phyloP scores from a whole-genome alignment of 345 rosid species.

The Arabis alpina region DNA sequence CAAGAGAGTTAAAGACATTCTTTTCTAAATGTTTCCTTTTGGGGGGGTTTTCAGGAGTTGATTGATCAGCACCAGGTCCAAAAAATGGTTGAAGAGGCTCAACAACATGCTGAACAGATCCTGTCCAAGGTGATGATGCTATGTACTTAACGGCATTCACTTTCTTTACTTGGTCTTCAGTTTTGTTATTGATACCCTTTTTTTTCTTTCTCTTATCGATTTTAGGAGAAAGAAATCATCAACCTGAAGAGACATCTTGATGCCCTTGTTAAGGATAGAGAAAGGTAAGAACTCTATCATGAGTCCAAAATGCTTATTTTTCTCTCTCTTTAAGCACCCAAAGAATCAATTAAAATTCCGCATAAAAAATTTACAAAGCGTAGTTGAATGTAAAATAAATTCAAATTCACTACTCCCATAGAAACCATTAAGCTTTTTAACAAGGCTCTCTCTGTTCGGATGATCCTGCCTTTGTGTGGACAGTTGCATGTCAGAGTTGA shows the following conservation, averaged over 20 bases:
- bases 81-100: constrained; percentile 69
- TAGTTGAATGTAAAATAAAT: too few species aligned
- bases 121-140: constrained; percentile 59
- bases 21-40: constrained; percentile 15
- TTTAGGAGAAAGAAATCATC: constrained; percentile 71
- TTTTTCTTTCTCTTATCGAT: not conserved
- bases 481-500: constrained; percentile 68
- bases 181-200: constrained; percentile 24
- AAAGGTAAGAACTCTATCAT: constrained; percentile 55
- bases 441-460: not conserved
- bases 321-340: not conserved
- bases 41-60: constrained; percentile 61
- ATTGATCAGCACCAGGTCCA: constrained; percentile 76
- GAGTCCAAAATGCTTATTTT: constrained; percentile 9
- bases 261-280: constrained; percentile 66
- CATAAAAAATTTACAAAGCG: too few species aligned
- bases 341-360: not conserved
- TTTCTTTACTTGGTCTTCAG: constrained; percentile 12
- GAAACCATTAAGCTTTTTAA: too few species aligned
- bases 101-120: constrained; percentile 67
- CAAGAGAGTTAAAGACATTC: constrained; percentile 1
- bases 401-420: too few species aligned
- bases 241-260: constrained; percentile 58
- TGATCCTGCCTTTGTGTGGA: constrained; percentile 22
- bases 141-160: not conserved